Evolutionary conservation across 2,329 filamentous ascomycete species (phyloP).

Genomic region (Apiospora pterosperma): DNA sequence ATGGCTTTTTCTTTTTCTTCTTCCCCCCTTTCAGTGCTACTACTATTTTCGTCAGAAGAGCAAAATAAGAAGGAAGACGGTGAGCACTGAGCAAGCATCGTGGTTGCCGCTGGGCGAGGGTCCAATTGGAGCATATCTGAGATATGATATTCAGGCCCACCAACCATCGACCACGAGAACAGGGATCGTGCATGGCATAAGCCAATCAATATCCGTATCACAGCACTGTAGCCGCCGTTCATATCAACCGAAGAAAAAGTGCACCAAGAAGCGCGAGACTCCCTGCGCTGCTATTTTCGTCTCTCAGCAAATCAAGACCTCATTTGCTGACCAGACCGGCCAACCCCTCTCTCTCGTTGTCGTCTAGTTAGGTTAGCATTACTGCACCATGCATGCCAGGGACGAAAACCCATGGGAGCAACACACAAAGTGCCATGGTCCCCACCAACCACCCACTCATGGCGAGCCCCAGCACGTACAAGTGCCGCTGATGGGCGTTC

Average conservation of each 20-base stretch:
- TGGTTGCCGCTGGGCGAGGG: not conserved
- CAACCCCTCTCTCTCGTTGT: not conserved
- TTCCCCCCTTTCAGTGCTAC: no score
- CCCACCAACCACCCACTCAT: not conserved
- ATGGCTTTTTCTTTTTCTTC: not conserved
- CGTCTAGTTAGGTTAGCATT: not conserved
- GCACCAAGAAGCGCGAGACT: conserved; percentile 1
- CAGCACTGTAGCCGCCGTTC: not conserved
- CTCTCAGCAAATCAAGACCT: not conserved
- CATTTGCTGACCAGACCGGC: conserved; percentile 1
- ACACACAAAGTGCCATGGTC: not conserved
- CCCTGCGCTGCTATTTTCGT: conserved; percentile 1
- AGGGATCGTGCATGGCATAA: not conserved
- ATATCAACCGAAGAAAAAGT: not conserved
- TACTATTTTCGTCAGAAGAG: not conserved
- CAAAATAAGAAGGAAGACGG: not conserved
- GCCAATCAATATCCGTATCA: not conserved
- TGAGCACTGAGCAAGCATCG: not conserved
- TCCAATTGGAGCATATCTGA: not conserved
- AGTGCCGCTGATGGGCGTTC: not conserved
- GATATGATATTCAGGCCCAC: not conserved
- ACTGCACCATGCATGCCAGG: not conserved
- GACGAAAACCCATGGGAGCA: not conserved
- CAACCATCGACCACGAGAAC: not conserved
- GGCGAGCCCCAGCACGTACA: conserved; percentile 1